phyloP scores from a whole-genome alignment of 2,329 filamentous ascomycete species.

The Beauveria varroae region DNA sequence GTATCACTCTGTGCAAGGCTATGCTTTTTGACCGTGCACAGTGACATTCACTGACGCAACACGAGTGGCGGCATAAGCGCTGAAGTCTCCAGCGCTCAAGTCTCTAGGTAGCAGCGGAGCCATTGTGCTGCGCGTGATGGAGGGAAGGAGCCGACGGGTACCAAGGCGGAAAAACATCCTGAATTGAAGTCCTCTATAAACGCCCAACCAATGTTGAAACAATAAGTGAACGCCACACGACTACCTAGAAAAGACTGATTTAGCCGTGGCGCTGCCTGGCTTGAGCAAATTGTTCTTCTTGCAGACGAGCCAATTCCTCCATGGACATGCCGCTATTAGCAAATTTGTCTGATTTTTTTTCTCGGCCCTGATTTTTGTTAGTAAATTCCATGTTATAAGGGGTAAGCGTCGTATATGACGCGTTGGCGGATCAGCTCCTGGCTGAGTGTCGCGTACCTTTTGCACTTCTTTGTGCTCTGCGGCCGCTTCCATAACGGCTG shows the following conservation, averaged over 20 bases:
- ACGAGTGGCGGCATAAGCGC: no score
- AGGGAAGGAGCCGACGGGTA: neutral
- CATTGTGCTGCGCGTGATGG: no score
- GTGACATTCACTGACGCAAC: no score
- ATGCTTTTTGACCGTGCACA: no score
- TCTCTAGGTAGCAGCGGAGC: no score
- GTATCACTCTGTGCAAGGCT: no score
- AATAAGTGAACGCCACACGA: neutral
- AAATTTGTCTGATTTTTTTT: constrained; percentile 96
- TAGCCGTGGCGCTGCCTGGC: constrained; percentile 41
- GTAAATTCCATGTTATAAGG: constrained; percentile 38
- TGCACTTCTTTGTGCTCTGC: constrained; percentile 88
- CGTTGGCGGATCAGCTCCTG: constrained; percentile 42
- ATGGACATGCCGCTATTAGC: constrained; percentile 88
- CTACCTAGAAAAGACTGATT: neutral
- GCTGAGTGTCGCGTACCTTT: constrained; percentile 52
- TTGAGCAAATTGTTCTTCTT: constrained; percentile 84
- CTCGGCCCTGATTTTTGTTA: constrained; percentile 65
- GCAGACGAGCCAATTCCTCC: constrained; percentile 80
- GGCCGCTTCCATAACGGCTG: constrained; percentile 77
- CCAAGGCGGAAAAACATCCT: neutral
- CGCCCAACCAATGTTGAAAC: constrained; percentile 4
- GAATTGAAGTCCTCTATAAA: constrained; percentile 8
- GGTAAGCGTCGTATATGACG: neutral
- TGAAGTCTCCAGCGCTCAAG: no score